These are phyloP conservation scores for Solanum chmielewskii DNA, from an alignment of 257 asterid species.

Conservation along the genomic window DNA sequence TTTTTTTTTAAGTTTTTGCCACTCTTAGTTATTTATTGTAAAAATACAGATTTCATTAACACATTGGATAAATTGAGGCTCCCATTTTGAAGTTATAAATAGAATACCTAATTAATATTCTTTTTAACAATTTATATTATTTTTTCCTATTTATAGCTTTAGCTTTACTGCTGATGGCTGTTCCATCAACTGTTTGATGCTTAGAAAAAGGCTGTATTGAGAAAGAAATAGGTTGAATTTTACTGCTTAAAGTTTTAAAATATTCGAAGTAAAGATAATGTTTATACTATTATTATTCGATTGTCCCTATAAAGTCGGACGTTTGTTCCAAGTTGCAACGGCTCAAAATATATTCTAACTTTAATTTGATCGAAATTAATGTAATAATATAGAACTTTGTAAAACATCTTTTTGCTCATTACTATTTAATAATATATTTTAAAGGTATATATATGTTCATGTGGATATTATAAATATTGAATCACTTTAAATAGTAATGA, in stretches of 20 bases:
- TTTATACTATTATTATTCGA: background rate
- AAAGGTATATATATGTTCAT: too few relatives aligned
- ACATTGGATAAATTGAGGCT: background rate
- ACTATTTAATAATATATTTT: too few relatives aligned
- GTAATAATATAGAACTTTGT: too few relatives aligned
- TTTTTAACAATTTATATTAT: background rate
- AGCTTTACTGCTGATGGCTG: background rate
- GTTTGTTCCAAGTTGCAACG: background rate
- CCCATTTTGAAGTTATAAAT: background rate
- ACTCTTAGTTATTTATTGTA: background rate
- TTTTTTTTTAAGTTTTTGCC: background rate
- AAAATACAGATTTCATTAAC: background rate
- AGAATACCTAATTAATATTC: background rate
- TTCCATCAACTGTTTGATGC: background rate
- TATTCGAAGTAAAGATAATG: background rate
- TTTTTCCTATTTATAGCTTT: background rate
- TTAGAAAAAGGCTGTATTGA: background rate
- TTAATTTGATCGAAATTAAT: too few relatives aligned
- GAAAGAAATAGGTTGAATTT: background rate
- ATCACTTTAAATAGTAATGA: too few relatives aligned
- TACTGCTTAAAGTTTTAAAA: background rate
- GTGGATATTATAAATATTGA: too few relatives aligned
- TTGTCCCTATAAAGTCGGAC: background rate
- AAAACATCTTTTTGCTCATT: fast-evolving
- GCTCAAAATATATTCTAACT: background rate